Percentiles rank a stretch among this genome's conserved stretches.
phyloP scores from a whole-genome alignment of 805 yeast species.

The Barnettozyma wickerhamii region DNA sequence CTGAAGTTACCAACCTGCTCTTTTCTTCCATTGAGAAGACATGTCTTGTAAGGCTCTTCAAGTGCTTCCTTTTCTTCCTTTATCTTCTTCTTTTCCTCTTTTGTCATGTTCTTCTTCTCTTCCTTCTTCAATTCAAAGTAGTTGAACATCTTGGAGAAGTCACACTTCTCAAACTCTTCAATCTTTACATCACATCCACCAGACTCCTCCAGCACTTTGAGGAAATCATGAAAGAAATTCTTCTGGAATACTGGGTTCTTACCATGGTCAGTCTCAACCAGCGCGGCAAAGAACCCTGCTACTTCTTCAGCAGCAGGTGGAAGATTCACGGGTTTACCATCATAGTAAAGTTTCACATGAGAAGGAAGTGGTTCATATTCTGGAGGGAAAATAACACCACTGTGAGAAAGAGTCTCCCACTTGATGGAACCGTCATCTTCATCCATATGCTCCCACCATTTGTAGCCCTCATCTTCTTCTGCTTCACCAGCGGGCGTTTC shows the following conservation, averaged over 20 bases:
- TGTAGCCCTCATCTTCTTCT: constrained; percentile 58
- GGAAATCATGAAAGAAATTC: constrained; percentile 82
- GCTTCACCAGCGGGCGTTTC: constrained; percentile 25
- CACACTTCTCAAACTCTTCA: constrained; percentile 61
- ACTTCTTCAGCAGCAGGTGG: constrained; percentile 91
- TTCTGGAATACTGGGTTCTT: constrained; percentile 80
- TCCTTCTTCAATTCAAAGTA: constrained; percentile 67
- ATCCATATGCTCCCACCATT: constrained; percentile 79
- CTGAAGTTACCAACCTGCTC: constrained; percentile 93
- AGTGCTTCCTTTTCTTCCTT: constrained; percentile 67
- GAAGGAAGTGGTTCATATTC: constrained; percentile 82
- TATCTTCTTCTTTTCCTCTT: constrained; percentile 70
- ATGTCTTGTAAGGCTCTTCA: constrained; percentile 79
- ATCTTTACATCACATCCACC: constrained; percentile 63
- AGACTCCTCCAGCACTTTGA: constrained; percentile 57
- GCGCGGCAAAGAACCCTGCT: constrained; percentile 90
- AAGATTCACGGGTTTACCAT: constrained; percentile 68
- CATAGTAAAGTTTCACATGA: constrained; percentile 69
- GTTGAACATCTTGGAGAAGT: constrained; percentile 69
- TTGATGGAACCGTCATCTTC: constrained; percentile 66
- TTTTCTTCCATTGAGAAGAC: constrained; percentile 79
- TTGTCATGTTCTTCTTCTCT: constrained; percentile 62
- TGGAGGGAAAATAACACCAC: constrained; percentile 93
- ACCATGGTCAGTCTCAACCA: constrained; percentile 85
- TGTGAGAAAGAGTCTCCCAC: constrained; percentile 85